Conservation (phyloP, 345 rosid species). For the Bruguiera gymnorhiza region DNA sequence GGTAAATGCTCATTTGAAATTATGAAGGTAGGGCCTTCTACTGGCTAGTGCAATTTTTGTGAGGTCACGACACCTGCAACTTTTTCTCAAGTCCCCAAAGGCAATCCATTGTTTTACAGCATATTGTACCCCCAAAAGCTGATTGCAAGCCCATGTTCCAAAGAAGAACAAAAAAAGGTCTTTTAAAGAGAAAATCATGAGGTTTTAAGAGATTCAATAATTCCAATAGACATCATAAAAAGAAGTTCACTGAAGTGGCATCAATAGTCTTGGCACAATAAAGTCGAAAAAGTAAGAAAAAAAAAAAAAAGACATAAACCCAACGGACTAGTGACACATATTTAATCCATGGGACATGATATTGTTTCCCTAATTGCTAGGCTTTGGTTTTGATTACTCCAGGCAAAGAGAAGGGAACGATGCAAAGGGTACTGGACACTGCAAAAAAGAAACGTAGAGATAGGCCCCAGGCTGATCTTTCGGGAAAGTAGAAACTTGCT, state of each 20-base stretch:
- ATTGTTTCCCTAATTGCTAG: slow-evolving; percentile 7
- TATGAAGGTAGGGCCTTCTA: slow-evolving; percentile 29
- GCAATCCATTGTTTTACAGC: slow-evolving; percentile 16
- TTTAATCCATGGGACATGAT: slow-evolving; percentile 18
- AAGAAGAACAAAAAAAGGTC: neutral
- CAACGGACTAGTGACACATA: slow-evolving; percentile 24
- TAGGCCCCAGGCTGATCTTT: slow-evolving; percentile 32
- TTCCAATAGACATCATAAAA: slow-evolving; percentile 44
- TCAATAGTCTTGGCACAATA: slow-evolving; percentile 33
- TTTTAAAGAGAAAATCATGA: slow-evolving; percentile 19
- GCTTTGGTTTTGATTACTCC: slow-evolving; percentile 25
- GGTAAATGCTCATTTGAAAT: slow-evolving; percentile 10
- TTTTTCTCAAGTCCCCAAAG: slow-evolving; percentile 25
- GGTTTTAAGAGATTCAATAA: slow-evolving; percentile 24
- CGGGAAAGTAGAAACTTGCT: slow-evolving; percentile 7
- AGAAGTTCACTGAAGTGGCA: slow-evolving; percentile 52
- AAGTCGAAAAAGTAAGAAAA: slow-evolving; percentile 8
- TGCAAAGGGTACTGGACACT: slow-evolving; percentile 17
- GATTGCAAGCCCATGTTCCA: slow-evolving; percentile 33
- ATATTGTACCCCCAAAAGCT: slow-evolving; percentile 27
- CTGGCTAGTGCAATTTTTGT: slow-evolving; percentile 5
- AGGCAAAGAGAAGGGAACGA: slow-evolving; percentile 12
- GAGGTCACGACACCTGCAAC: slow-evolving; percentile 18
- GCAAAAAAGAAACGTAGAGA: slow-evolving; percentile 20
- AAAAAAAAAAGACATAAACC: slow-evolving; percentile 10